A percentile compares a stretch with the other conserved stretches of the same genome.
Conservation (phyloP, 2,329 filamentous ascomycete species). For the Penicillium sp. region DNA sequence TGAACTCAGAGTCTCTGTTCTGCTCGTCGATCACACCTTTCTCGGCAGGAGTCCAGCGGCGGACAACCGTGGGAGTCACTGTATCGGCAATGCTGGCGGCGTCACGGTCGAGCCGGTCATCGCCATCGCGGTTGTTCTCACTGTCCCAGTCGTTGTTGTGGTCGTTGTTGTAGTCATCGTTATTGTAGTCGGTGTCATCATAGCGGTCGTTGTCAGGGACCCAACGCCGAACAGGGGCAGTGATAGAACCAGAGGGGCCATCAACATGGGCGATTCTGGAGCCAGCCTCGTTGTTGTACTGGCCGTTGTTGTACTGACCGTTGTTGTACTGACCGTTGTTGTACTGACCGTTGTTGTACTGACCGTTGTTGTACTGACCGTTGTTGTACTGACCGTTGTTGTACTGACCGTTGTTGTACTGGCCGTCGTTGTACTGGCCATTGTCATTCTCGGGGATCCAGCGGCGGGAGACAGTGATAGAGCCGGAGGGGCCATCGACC, state of each 20-base stretch:
- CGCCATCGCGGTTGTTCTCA: conserved; percentile 11
- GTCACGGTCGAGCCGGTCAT: conserved; percentile 1
- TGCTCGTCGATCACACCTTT: neutral
- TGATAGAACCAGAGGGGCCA: neutral
- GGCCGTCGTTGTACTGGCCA: neutral
- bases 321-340: neutral
- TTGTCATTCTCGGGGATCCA: neutral
- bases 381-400: neutral
- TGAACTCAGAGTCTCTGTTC: neutral
- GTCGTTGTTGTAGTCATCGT: neutral
- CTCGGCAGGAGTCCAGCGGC: neutral
- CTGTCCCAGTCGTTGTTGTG: neutral
- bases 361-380: neutral
- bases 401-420: neutral
- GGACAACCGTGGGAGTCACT: neutral
- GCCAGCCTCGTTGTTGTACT: neutral
- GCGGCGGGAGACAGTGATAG: neutral
- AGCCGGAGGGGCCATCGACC: neutral
- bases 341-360: neutral
- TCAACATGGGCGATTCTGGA: neutral
- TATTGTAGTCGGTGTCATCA: neutral
- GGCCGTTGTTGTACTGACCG: neutral
- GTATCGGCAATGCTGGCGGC: neutral
- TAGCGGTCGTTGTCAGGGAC: neutral
- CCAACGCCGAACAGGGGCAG: conserved; percentile 3